Percentiles rank a stretch among this genome's conserved stretches.
Evolutionary conservation across 371 early-diverging fungal species (phyloP).

Genomic region (Rhizopus delemar): DNA sequence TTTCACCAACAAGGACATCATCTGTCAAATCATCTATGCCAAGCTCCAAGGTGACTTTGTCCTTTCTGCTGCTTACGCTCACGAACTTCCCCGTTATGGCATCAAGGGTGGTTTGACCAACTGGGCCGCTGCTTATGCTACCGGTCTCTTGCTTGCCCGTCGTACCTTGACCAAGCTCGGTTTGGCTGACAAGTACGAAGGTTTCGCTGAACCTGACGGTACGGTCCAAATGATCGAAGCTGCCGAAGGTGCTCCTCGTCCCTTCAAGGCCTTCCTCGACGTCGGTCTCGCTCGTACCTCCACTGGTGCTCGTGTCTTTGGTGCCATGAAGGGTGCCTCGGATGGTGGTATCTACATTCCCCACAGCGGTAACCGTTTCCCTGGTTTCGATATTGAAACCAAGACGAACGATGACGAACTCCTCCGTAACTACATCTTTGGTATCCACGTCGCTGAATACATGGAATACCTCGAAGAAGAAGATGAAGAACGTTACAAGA

Average conservation of each 20-base stretch:
- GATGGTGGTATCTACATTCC: conserved; percentile 99
- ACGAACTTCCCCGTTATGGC: conserved; percentile 98
- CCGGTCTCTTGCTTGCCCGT: conserved; percentile 98
- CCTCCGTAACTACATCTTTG: conserved; percentile 98
- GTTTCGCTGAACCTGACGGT: conserved; percentile 94
- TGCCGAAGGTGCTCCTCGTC: conserved; percentile 93
- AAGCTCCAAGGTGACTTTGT: conserved; percentile 99
- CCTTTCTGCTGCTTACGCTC: conserved; percentile 96
- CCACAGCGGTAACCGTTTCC: conserved; percentile 98
- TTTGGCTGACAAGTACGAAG: conserved; percentile 94
- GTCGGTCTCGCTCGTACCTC: conserved; percentile 98
- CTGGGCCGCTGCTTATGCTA: conserved; percentile 99
- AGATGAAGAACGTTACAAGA: conserved; percentile 97
- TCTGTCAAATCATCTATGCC: conserved; percentile 98
- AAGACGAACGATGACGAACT: conserved; percentile 95
- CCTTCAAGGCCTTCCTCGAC: conserved; percentile 99
- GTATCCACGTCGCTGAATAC: conserved; percentile 98
- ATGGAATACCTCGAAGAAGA: conserved; percentile 98
- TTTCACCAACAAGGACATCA: conserved; percentile 98
- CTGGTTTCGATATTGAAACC: conserved; percentile 90
- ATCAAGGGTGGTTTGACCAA: conserved; percentile 99
- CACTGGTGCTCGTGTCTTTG: conserved; percentile 99
- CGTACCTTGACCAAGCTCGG: conserved; percentile 96
- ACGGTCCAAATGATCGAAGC: conserved; percentile 87
- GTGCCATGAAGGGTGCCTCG: conserved; percentile 99